Base-by-base conservation (phyloP, 2,329 filamentous ascomycete genomes). In the Aspergillus ochraceoroseus region DNA sequence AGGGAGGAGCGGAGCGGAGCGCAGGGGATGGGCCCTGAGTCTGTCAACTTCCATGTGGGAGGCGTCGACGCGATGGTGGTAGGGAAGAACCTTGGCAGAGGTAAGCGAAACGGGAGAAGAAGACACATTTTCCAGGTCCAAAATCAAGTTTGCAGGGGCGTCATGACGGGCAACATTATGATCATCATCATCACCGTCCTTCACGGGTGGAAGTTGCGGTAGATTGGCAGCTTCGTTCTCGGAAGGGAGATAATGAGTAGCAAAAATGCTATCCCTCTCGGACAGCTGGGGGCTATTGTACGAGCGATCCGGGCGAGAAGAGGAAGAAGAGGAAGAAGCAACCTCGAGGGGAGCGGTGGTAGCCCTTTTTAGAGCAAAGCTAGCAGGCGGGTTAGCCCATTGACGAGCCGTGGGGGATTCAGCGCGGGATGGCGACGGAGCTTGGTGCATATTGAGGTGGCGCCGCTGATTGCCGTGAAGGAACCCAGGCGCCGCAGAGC, bases 241-340 rank as follows among this genome's bases (percentile, higher is more conserved):
- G 38, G 72, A 70, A 44, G 69, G 66, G 1, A 74, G 62, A 58
- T 80, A 81, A 49, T 77, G 76, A 22, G 77, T 80, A 37, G 77
- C 76, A 55, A 80, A 80, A 57, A 81, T 80, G 61, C 73, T 77
- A 59, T 81, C 77, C 53, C 77, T 66, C 60, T 81, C 77, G 17
- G 75, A 77, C 48, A 80, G 65, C 62, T 76, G 76, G 32, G 76
- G 75, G 19, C 57, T 59, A 33, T 65, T 40, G 30, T 34, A 54
- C 14, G 50, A 47, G 12, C 39, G 44, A 40, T 55, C 54, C 7
- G 57, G 51, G 17, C 49, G 58, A 43, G 56, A 37, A n/a, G n/a
- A n/a, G n/a, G n/a, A n/a, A n/a, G n/a, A n/a, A n/a, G n/a, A n/a
- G n/a, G n/a, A n/a, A n/a, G n/a, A n/a, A 17, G 50, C 42, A 20